Evolutionary conservation across 2,329 filamentous ascomycete genomes (phyloP), one percentile per base, ranked within the genome.

Genomic region (Alternaria triticina): DNA sequence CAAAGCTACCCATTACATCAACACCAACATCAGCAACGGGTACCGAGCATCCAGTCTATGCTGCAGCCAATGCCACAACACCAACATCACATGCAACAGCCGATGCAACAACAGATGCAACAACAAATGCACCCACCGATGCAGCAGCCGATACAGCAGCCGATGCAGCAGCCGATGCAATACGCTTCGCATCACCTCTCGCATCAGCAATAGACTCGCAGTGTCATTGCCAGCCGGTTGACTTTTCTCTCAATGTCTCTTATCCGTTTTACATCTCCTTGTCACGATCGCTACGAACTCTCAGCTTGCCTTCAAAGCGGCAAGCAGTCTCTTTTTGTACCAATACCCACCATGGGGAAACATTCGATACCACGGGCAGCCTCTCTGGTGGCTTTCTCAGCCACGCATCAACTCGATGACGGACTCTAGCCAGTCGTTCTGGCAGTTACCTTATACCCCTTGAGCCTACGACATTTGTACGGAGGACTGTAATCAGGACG

Each of bases 41-140:
- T 80, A 13, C 78, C 77, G 30, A 80, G 78, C 66, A 80, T 81
- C 66, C 77, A 82, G 69, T 78, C 76, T 49, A 78, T 80, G 76
- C 75, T 81, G 62, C 69, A 70, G 30, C 67, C 64, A 17, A 61
- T 67, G 57, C 56, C 57, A 55, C 61, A 66, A 33, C 55, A 62
- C 54, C 64, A 28, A 49, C 57, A 70, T 47, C 52, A 47, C 6
- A 51, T 59, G 45, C 61, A 66, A 15, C 64, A 57, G 23, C 11
- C 54, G 13, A 20, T 57, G 43, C 59, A 65, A 13, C 64, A 62
- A 33, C 27, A 54, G 20, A 46, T 57, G 33, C 61, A 61, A 15
- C 64, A 66, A 30, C 28, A 55, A 17, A 50, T 58, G 50, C 64
- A 59, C 43, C 49, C 49, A 15, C 49, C 49, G 20, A 36, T 52